These are phyloP conservation scores for Vaccinium myrtillus DNA, from an alignment of 148 eudicot species.

Conservation along the genomic window DNA sequence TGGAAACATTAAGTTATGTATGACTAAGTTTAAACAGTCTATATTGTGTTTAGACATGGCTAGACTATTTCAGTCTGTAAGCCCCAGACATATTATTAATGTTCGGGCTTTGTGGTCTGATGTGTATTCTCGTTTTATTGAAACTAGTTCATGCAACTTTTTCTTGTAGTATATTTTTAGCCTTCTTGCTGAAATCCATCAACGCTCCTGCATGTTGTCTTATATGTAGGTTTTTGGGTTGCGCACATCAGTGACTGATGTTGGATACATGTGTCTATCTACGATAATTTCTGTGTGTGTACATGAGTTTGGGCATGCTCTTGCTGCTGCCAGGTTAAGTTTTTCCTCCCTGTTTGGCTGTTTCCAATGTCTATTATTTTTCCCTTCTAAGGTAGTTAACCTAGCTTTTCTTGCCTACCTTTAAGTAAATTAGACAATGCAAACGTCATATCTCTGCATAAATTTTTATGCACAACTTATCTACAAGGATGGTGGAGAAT, in stretches of 20 bases:
- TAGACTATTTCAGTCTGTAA: slow-evolving; percentile 5
- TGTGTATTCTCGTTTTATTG: not conserved
- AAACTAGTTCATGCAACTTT: slow-evolving; percentile 2
- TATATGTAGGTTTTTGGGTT: slow-evolving; percentile 53
- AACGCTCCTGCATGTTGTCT: slow-evolving; percentile 5
- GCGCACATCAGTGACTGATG: slow-evolving; percentile 47
- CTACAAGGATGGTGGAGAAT: not conserved
- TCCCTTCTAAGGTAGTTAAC: not conserved
- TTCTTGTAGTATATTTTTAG: not conserved
- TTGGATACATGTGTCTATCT: slow-evolving; percentile 58
- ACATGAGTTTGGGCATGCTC: slow-evolving; percentile 95
- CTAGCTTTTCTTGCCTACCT: not conserved
- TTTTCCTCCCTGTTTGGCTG: slow-evolving; percentile 7
- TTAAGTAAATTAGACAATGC: not conserved
- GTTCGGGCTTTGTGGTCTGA: not conserved
- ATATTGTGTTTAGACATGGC: not conserved
- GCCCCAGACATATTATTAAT: slow-evolving; percentile 1
- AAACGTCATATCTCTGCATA: not conserved
- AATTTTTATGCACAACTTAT: not conserved
- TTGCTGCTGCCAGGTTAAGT: slow-evolving; percentile 92
- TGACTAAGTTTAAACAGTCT: not conserved
- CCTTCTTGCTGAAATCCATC: not conserved
- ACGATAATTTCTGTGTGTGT: slow-evolving; percentile 58
- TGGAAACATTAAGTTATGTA: not conserved
- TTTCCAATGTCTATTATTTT: not conserved